These are phyloP conservation scores for Epichloe hybrida DNA, from an alignment of 2,329 filamentous ascomycete genomes.

Conservation along the genomic window DNA sequence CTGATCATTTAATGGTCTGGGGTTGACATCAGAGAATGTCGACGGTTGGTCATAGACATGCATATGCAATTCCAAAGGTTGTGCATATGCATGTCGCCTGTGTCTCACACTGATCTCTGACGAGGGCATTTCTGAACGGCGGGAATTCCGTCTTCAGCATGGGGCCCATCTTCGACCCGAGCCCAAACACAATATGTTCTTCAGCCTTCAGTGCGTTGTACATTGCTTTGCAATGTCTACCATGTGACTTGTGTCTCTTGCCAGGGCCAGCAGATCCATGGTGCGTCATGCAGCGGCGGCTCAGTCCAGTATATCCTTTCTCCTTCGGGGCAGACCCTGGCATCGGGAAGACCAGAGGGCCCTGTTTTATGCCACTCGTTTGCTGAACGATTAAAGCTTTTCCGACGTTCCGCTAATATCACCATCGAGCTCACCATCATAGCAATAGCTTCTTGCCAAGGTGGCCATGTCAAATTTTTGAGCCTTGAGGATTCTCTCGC, in stretches of 20 bases:
- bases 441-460: not conserved
- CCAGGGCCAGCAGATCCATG: not conserved
- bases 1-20: too few species aligned
- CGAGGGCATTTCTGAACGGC: too few species aligned
- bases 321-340: constrained; percentile 1
- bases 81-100: too few species aligned
- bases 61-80: too few species aligned
- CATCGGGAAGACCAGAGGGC: not conserved
- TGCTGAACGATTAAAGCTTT: not conserved
- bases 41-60: too few species aligned
- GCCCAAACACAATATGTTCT: not conserved
- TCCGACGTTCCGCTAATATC: not conserved
- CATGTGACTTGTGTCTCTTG: not conserved
- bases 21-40: too few species aligned
- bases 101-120: too few species aligned
- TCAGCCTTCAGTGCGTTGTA: not conserved
- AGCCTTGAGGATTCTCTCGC: too few species aligned
- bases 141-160: too few species aligned
- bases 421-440: not conserved
- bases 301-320: not conserved
- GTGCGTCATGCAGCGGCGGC: not conserved
- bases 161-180: too few species aligned
- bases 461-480: not conserved
- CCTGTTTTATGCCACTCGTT: not conserved
- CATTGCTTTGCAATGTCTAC: not conserved